These are phyloP conservation scores for Cardiosporidium cionae DNA, from an alignment of 169 alveolate genomes.

Conservation along the genomic window DNA sequence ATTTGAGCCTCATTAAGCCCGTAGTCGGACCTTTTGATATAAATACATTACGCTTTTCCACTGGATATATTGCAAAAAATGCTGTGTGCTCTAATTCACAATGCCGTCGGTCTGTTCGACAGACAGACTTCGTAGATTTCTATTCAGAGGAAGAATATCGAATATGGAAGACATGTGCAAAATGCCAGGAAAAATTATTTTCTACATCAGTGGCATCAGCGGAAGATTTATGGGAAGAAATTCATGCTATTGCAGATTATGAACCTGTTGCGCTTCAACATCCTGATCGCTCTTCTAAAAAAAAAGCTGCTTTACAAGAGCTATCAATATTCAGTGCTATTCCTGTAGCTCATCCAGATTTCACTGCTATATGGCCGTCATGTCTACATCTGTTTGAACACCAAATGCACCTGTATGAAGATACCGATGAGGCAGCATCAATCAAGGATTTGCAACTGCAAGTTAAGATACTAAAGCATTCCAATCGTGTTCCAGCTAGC, in stretches of 20 bases:
- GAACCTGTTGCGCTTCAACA: neutral
- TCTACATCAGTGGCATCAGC: conserved; percentile 5
- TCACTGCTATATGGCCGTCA: conserved; percentile 28
- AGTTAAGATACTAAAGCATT: conserved; percentile 6
- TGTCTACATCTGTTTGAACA: conserved; percentile 16
- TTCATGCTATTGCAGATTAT: neutral
- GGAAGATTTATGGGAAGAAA: no score
- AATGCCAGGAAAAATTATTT: conserved; percentile 20
- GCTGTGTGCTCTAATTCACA: conserved; percentile 15
- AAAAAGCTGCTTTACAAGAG: no score
- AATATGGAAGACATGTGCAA: conserved; percentile 20
- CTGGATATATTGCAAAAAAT: no score
- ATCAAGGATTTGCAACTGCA: conserved; percentile 8
- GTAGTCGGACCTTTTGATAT: no score
- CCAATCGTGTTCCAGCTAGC: conserved; percentile 14
- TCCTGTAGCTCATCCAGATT: conserved; percentile 28
- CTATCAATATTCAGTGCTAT: conserved; percentile 11
- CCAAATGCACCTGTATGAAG: conserved; percentile 18
- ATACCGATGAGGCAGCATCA: conserved; percentile 15
- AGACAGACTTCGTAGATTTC: neutral
- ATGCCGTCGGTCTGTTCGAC: conserved; percentile 15
- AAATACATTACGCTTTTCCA: no score
- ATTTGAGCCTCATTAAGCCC: no score
- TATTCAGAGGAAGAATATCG: conserved; percentile 31
- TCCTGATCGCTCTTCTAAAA: no score